Conservation (phyloP, 1,139 yeast genomes). For the Lodderomyces jiufengensis region DNA sequence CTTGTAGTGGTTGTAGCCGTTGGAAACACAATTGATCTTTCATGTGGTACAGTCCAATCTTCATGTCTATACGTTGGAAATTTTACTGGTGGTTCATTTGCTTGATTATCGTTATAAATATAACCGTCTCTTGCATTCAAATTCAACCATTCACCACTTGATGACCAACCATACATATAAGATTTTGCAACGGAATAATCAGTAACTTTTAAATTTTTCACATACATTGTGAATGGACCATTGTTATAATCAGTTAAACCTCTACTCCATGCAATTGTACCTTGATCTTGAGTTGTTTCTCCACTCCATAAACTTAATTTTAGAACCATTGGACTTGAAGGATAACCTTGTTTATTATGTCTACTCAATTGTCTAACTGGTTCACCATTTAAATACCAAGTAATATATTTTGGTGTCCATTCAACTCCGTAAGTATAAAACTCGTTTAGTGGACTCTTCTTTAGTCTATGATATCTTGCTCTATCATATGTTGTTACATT, state of each 20-base stretch:
- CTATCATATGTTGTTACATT: conserved; percentile 40
- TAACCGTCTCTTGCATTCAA: conserved; percentile 14
- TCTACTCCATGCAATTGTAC: conserved; percentile 44
- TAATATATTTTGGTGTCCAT: conserved; percentile 34
- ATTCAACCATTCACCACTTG: conserved; percentile 15
- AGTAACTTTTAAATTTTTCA: conserved; percentile 25
- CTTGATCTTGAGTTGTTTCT: conserved; percentile 30
- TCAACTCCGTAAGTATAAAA: conserved; percentile 33
- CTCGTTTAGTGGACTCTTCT: conserved; percentile 20
- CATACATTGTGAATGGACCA: conserved; percentile 35
- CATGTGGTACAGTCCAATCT: conserved; percentile 2
- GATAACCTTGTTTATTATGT: conserved; percentile 29
- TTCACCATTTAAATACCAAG: conserved; percentile 32
- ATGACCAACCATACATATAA: conserved; percentile 27
- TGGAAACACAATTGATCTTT: background rate
- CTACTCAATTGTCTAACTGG: conserved; percentile 23
- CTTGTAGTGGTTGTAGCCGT: background rate
- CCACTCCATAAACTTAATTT: conserved; percentile 44
- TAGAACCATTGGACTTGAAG: conserved; percentile 38
- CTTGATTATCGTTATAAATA: conserved; percentile 5
- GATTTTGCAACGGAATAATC: conserved; percentile 32
- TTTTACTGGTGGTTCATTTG: background rate
- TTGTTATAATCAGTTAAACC: conserved; percentile 32
- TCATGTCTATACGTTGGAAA: conserved; percentile 2
- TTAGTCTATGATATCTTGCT: conserved; percentile 31